phyloP scores from a whole-genome alignment of 2,329 filamentous ascomycete species.

The Fusarium aywerte region DNA sequence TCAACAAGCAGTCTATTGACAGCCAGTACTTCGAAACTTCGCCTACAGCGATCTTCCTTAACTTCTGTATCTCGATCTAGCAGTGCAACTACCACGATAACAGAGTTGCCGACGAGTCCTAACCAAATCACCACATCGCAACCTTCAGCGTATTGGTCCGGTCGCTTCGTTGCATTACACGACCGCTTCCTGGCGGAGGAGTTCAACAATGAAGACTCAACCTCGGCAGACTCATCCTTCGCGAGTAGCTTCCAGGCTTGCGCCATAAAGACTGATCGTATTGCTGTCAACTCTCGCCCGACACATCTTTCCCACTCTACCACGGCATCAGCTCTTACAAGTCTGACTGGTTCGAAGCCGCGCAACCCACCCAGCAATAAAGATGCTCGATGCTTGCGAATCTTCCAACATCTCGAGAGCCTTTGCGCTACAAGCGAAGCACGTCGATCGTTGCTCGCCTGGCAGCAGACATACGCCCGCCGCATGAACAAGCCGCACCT shows the following conservation, averaged over 20 bases:
- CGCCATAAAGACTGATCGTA: constrained; percentile 27
- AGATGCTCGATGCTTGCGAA: constrained; percentile 55
- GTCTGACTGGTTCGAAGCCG: constrained; percentile 31
- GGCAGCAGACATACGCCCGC: constrained; percentile 62
- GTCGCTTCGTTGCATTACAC: constrained; percentile 67
- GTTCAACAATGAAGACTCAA: constrained; percentile 28
- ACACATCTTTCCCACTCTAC: constrained; percentile 49
- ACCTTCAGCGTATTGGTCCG: constrained; percentile 68
- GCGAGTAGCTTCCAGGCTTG: not conserved
- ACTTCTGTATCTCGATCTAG: constrained; percentile 35
- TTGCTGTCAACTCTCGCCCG: constrained; percentile 35
- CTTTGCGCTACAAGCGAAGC: constrained; percentile 62
- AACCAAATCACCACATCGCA: constrained; percentile 56
- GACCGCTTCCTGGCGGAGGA: constrained; percentile 57
- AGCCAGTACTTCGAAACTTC: constrained; percentile 33
- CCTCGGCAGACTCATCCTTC: not conserved
- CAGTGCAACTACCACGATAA: constrained; percentile 28
- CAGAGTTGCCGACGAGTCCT: constrained; percentile 35
- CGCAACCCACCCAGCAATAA: constrained; percentile 45
- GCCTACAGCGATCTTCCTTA: constrained; percentile 35
- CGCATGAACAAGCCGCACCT: constrained; percentile 52
- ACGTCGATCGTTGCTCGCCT: constrained; percentile 58
- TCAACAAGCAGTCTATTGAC: constrained; percentile 35
- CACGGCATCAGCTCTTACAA: constrained; percentile 50
- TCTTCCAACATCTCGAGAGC: constrained; percentile 59